phyloP scores from a whole-genome alignment of 495 filamentous ascomycete genomes.

The Penicillium antarcticum region DNA sequence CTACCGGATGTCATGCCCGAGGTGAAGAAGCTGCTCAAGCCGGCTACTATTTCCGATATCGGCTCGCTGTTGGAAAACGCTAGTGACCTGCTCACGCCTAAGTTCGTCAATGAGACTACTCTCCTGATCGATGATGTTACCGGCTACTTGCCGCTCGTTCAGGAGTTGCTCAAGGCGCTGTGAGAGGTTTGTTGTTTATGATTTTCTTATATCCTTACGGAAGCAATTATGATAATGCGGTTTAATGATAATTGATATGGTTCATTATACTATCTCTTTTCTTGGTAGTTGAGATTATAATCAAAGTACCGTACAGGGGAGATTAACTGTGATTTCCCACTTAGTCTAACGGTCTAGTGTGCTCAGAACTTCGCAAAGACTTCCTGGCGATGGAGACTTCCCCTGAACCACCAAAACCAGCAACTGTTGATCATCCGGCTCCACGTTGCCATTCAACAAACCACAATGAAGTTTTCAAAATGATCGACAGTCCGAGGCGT shows the following conservation, averaged over 20 bases:
- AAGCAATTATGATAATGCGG: conserved; percentile 10
- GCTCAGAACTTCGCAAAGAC: no score
- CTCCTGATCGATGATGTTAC: conserved; percentile 26
- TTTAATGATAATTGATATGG: conserved; percentile 10
- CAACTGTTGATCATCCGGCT: not conserved
- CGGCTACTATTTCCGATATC: conserved; percentile 34
- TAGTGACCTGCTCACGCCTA: conserved; percentile 34
- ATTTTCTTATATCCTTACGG: conserved; percentile 8
- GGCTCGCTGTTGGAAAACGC: conserved; percentile 41
- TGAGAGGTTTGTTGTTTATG: conserved; percentile 13
- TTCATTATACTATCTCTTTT: not conserved
- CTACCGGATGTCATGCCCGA: conserved; percentile 25
- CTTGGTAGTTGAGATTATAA: no score
- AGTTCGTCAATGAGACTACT: conserved; percentile 39
- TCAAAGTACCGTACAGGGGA: no score
- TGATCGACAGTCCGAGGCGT: not conserved
- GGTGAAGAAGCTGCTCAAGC: conserved; percentile 29
- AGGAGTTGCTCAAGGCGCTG: conserved; percentile 24
- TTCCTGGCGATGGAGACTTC: no score
- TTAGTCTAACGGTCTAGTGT: no score
- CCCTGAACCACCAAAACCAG: not conserved
- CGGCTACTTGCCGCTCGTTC: conserved; percentile 23
- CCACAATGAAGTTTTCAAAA: not conserved
- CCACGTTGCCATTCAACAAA: not conserved
- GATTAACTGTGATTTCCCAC: no score